phyloP scores from a whole-genome alignment of 2,329 filamentous ascomycete genomes.

The Pseudogymnoascus sp. region DNA sequence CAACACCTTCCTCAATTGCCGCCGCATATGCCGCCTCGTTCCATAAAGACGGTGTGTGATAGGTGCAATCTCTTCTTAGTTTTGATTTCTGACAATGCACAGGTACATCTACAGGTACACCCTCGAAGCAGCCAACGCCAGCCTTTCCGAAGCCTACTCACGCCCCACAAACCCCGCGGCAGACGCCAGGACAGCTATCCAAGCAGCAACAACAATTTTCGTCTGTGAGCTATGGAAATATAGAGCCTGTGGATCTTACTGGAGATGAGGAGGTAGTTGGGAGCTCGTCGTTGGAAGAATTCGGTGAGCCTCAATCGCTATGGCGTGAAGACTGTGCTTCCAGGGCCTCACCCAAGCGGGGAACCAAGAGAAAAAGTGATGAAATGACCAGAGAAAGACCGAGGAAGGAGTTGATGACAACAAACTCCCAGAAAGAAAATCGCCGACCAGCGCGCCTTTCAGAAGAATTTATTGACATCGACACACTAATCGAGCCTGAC shows the following conservation, averaged over 20 bases:
- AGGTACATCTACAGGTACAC: constrained; percentile 20
- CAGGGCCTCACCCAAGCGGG: constrained; percentile 17
- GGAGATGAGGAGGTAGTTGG: constrained; percentile 20
- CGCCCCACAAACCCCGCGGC: constrained; percentile 23
- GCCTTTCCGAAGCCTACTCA: constrained; percentile 18
- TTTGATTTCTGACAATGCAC: neutral
- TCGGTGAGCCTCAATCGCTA: constrained; percentile 19
- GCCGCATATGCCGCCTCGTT: constrained; percentile 1
- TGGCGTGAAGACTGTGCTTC: constrained; percentile 25
- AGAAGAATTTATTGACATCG: constrained; percentile 28
- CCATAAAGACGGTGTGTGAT: constrained; percentile 1
- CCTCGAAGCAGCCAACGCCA: constrained; percentile 24
- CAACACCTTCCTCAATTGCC: constrained; percentile 19
- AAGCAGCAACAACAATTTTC: constrained; percentile 14
- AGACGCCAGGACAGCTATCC: constrained; percentile 27
- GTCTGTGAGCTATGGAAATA: constrained; percentile 15
- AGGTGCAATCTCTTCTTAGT: neutral
- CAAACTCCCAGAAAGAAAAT: constrained; percentile 2
- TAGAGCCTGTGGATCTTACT: constrained; percentile 29
- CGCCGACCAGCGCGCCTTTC: constrained; percentile 6
- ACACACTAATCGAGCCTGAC: constrained; percentile 17
- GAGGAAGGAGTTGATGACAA: constrained; percentile 14
- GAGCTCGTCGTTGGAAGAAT: constrained; percentile 22
- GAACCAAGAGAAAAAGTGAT: constrained; percentile 29
- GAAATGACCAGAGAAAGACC: constrained; percentile 21